Evolutionary conservation across 352 stramenopile genomes (phyloP).

Genomic region (Discostella stelligera): DNA sequence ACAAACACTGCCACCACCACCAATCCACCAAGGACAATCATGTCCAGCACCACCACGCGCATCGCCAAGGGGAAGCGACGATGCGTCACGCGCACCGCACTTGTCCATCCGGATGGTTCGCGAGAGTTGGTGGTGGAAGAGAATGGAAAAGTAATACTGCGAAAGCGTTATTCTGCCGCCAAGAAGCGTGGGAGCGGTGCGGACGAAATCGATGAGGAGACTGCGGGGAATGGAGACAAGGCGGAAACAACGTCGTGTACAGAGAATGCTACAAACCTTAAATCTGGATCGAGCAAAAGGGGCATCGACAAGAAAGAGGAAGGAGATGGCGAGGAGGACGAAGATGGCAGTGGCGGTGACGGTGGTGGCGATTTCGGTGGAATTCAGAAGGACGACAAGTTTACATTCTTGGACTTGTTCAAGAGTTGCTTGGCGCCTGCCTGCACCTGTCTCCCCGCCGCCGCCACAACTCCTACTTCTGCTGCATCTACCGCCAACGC

Average conservation of each 20-base stretch:
- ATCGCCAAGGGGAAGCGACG: slow-evolving; percentile 54
- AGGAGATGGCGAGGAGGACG: neutral
- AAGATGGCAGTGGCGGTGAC: neutral
- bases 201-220: neutral
- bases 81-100: slow-evolving; percentile 51
- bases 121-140: slow-evolving; percentile 64
- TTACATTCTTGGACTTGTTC: slow-evolving; percentile 10
- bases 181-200: neutral
- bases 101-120: slow-evolving; percentile 56
- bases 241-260: neutral
- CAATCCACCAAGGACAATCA: slow-evolving; percentile 20
- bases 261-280: neutral
- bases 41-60: slow-evolving; percentile 50
- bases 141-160: slow-evolving; percentile 48
- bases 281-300: neutral
- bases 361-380: neutral
- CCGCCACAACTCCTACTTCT: too few relatives aligned
- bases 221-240: neutral
- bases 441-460: too few relatives aligned
- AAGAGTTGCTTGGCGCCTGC: slow-evolving; percentile 3
- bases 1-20: neutral
- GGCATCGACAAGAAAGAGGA: neutral
- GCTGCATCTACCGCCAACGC: too few relatives aligned
- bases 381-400: slow-evolving; percentile 1
- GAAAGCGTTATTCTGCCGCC: slow-evolving; percentile 21